phyloP scores from a whole-genome alignment of 2,329 filamentous ascomycete species.

The Colletotrichum liaoningense region DNA sequence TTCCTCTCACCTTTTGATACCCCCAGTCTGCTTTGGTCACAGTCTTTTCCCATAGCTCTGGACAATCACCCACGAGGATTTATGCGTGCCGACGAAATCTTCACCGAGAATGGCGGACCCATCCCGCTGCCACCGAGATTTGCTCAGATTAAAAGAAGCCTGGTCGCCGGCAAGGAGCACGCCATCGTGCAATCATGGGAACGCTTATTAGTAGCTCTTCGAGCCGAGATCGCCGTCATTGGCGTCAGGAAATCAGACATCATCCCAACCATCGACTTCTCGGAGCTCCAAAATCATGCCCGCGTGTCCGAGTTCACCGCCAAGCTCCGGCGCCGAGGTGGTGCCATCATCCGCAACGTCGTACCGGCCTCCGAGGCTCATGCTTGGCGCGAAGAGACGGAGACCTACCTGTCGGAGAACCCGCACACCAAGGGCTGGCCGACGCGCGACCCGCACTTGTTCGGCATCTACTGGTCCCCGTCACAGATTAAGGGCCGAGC shows the following conservation, averaged over 20 bases:
- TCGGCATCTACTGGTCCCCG: constrained; percentile 69
- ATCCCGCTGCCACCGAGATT: constrained; percentile 69
- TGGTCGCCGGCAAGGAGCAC: constrained; percentile 66
- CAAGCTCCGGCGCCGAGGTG: constrained; percentile 51
- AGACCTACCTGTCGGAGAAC: constrained; percentile 63
- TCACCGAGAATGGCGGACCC: constrained; percentile 35
- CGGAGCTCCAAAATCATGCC: constrained; percentile 58
- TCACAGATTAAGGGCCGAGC: constrained; percentile 76
- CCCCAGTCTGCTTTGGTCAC: constrained; percentile 37
- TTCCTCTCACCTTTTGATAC: constrained; percentile 34
- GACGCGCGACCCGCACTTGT: constrained; percentile 45
- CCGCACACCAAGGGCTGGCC: constrained; percentile 46
- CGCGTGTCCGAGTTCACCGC: constrained; percentile 63
- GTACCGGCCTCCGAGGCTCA: constrained; percentile 67
- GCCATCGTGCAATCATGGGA: constrained; percentile 66
- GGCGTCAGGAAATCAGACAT: constrained; percentile 60
- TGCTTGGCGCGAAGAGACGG: constrained; percentile 61
- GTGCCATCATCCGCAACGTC: constrained; percentile 73
- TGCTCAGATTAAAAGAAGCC: constrained; percentile 64
- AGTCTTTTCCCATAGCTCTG: constrained; percentile 33
- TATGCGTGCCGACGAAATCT: constrained; percentile 33
- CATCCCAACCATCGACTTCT: constrained; percentile 67
- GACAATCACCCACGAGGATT: constrained; percentile 33
- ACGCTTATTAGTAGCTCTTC: constrained; percentile 63
- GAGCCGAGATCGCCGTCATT: constrained; percentile 63